Conservation (phyloP, 2,329 filamentous ascomycete species). For the Phaeoacremonium minimum region DNA sequence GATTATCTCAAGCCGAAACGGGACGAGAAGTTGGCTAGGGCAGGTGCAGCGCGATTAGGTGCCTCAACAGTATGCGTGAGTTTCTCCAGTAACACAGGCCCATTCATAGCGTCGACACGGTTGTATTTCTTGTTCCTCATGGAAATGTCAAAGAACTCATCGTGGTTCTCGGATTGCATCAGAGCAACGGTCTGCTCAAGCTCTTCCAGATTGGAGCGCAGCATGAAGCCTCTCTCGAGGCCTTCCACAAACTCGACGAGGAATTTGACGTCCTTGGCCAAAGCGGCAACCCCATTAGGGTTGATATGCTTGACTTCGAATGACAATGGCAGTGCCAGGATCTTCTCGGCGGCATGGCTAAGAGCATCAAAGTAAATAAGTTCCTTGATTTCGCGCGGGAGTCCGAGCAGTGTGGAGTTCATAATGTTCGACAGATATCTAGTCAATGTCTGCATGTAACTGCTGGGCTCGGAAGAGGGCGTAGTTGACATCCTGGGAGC, state of each 20-base stretch:
- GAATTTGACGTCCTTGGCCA: constrained; percentile 80
- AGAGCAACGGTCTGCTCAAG: constrained; percentile 87
- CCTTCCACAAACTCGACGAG: constrained; percentile 82
- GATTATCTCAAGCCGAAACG: constrained; percentile 62
- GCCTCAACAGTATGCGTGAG: constrained; percentile 60
- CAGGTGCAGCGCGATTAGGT: constrained; percentile 56
- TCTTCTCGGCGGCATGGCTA: constrained; percentile 82
- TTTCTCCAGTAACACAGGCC: constrained; percentile 86
- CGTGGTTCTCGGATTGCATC: constrained; percentile 83
- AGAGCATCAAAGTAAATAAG: constrained; percentile 97
- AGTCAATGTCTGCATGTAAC: constrained; percentile 93
- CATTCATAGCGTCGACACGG: constrained; percentile 86
- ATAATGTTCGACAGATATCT: constrained; percentile 94
- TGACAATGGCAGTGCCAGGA: constrained; percentile 75
- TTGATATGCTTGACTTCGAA: constrained; percentile 81
- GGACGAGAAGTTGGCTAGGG: constrained; percentile 68
- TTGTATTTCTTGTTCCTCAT: constrained; percentile 91
- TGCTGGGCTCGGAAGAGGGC: constrained; percentile 70
- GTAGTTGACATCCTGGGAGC: constrained; percentile 46
- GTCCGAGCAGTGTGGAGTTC: constrained; percentile 84
- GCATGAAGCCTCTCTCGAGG: constrained; percentile 78
- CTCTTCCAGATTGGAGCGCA: constrained; percentile 87
- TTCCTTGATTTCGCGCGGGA: constrained; percentile 96
- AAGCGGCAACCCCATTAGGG: constrained; percentile 73
- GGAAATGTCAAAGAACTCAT: constrained; percentile 93